Evolutionary conservation across 169 alveolate genomes (phyloP).

Genomic region (Cryptosporidium ryanae): DNA sequence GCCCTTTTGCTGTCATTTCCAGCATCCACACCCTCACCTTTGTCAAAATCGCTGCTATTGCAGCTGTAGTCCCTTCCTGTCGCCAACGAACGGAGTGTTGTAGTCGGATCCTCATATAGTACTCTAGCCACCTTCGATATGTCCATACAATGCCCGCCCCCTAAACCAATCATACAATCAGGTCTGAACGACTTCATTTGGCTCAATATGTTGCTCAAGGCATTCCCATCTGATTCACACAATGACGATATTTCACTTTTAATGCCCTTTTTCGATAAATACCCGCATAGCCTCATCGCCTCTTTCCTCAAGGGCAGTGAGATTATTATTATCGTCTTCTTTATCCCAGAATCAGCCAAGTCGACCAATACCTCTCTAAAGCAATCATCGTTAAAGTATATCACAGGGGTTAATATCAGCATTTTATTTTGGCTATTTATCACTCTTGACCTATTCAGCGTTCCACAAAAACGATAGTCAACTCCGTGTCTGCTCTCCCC

Average conservation of each 20-base stretch:
- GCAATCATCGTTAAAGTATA: constrained; percentile 49
- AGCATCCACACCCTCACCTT: background rate
- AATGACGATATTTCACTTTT: constrained; percentile 25
- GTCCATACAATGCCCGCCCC: constrained; percentile 74
- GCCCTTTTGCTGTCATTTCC: background rate
- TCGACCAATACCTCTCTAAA: constrained; percentile 55
- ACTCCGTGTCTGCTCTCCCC: too few relatives aligned
- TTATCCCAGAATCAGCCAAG: constrained; percentile 23
- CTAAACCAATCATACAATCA: constrained; percentile 65
- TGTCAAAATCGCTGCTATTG: too few relatives aligned
- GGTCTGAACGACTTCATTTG: constrained; percentile 62
- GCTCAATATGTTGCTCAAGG: constrained; percentile 20
- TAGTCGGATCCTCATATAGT: constrained; percentile 53
- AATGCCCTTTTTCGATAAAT: background rate
- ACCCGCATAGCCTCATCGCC: background rate
- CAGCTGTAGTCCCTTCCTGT: constrained; percentile 6
- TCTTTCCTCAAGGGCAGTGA: constrained; percentile 23
- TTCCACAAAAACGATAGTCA: too few relatives aligned
- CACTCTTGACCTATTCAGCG: background rate
- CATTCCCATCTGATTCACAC: constrained; percentile 69
- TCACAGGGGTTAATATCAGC: constrained; percentile 56
- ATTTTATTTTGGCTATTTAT: background rate
- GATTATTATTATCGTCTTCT: constrained; percentile 19
- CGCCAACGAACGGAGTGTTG: constrained; percentile 55
- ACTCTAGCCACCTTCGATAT: constrained; percentile 57